Base-by-base conservation (phyloP, 371 early-diverging fungal genomes). In the Mortierella sp. region DNA sequence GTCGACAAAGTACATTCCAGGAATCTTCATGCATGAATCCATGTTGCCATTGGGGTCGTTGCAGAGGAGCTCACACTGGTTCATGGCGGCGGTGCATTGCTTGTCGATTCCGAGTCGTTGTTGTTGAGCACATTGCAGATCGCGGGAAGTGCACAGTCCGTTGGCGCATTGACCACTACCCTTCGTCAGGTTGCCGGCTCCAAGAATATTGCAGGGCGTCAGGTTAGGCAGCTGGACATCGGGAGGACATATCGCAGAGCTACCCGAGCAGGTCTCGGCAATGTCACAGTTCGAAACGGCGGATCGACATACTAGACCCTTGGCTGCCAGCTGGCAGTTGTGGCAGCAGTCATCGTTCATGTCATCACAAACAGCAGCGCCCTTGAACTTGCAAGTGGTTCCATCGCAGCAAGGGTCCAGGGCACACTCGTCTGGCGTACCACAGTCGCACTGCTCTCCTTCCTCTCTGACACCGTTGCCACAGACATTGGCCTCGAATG, bases 361-460 rank as follows among this genome's bases (percentile, higher is more conserved):
- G 84, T 97, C 97, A 71, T 95, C 95, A 75, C 70, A 79, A 4
- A 92, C 88, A 8, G 98, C 96, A 5, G 91, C 92, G 24, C 84
- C 27, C 77, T 93, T 96, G 68, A 97, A 90, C 88, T 94, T 96
- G 86, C 99, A 98, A 1, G 96, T 96, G 0, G 84, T 80, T 2
- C 91, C 89, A 83, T 96, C 93, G 84, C 99, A 99, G 90, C 99
- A 98, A 12, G 91, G 90, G 75, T 96, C 94, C 35, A 84, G 89
- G 29, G 85, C 90, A 81, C 96, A 96, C 32, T 92, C 93, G 21
- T 91, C 94, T 46, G 88, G 72, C 7, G 93, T 92, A 14, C 96
- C 97, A 75, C 98, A 97, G 84, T 99, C 99, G 88, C 99, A 99
- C 46, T 99, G 96, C 89, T 99, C 99, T 71, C 94, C 95, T 1